Evolutionary conservation across 441 rosid genomes (phyloP).

Genomic region (Erodium moschatum): DNA sequence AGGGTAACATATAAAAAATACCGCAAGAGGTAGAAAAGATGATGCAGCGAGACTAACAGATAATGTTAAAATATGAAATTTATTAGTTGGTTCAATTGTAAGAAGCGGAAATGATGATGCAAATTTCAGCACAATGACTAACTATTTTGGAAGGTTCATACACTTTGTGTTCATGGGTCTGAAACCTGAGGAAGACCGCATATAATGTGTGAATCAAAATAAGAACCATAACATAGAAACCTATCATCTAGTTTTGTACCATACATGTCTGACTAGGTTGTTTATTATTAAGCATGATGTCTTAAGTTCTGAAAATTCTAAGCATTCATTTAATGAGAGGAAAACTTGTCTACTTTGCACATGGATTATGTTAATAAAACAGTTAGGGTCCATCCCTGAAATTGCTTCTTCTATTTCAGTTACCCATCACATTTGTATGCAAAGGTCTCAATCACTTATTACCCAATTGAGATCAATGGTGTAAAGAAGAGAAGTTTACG

Average conservation of each 20-base stretch:
- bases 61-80: too few relatives aligned
- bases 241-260: background rate
- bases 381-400: background rate
- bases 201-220: background rate
- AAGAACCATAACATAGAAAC: background rate
- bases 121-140: background rate
- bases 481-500: too few relatives aligned
- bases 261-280: background rate
- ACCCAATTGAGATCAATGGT: too few relatives aligned
- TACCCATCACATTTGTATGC: too few relatives aligned
- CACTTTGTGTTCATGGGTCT: background rate
- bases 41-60: too few relatives aligned
- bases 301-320: background rate
- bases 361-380: background rate
- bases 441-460: too few relatives aligned
- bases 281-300: background rate
- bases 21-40: background rate
- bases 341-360: background rate
- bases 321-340: background rate
- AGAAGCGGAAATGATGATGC: too few relatives aligned
- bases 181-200: background rate
- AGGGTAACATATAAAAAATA: background rate
- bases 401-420: too few relatives aligned
- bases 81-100: too few relatives aligned
- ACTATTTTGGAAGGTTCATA: background rate